Evolutionary conservation across 163 green algal species (phyloP), one percentile per base, ranked within the genome.

Genomic region (Scenedesmus sp.): DNA sequence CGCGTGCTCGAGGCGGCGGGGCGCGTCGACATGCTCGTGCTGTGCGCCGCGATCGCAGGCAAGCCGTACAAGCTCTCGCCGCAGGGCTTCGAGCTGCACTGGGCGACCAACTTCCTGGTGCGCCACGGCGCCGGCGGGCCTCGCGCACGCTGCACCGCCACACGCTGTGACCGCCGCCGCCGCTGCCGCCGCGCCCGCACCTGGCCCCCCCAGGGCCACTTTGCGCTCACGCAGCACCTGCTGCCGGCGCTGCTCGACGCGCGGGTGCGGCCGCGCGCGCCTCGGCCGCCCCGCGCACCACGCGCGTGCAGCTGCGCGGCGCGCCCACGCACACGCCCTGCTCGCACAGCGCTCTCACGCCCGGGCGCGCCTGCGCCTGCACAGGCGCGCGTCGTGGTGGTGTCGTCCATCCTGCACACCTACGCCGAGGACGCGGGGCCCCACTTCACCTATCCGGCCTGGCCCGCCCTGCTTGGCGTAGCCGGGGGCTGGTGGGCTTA

Each of bases 11-110:
- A 77, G 2, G 69, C 69, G 45, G 71, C 58, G 18, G 71, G 58
- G 17, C 26, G 33, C 10, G 71, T 80, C 9, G 71, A 80, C 24
- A 26, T 80, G 17, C n/a, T 80, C 28, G 58, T 80, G 39, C 22
- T 80, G 58, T 72, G 58, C 34, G 71, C 71, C 13, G 71, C 58
- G 13, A 70, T 80, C 50, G 71, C 71, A 39, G 71, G 71, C 17
- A 80, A 80, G 14, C 71, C 71, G 3, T 80, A 80, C 71, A 80
- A 64, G 29, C 58, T 71, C 20, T 71, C 57, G 45, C 71, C 71
- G 2, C 71, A 78, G 70, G 70, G 53, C 7, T 70, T 51, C 45
- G 71, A 79, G 48, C 39, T 80, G 9, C 71, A 80, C 39, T 80
- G 53, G 13, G 71, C 71, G 1, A 54, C 34, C 44, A 80, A 80